phyloP scores from a whole-genome alignment of 1,139 yeast genomes.

The Lodderomyces elongisporus region DNA sequence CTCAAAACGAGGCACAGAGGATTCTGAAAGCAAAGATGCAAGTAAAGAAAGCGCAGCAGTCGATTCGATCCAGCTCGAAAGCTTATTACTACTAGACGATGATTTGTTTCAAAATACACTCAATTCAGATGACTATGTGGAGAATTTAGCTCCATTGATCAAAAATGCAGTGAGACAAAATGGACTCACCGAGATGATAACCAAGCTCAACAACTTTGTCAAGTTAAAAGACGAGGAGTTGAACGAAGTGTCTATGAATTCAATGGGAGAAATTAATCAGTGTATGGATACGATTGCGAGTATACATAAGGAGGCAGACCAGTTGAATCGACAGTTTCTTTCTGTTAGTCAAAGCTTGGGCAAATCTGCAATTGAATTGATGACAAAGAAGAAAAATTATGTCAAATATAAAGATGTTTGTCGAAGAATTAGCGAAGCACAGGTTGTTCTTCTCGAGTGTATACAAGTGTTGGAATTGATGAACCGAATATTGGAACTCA shows the following conservation, averaged over 20 bases:
- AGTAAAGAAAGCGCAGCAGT: too few species aligned
- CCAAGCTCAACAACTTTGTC: conserved; percentile 53
- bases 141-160: conserved; percentile 76
- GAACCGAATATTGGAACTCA: conserved; percentile 78
- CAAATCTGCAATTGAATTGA: conserved; percentile 59
- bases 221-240: conserved; percentile 60
- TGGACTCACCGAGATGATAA: conserved; percentile 53
- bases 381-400: conserved; percentile 51
- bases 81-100: conserved; percentile 39
- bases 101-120: conserved; percentile 47
- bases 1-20: too few species aligned
- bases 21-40: too few species aligned
- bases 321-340: conserved; percentile 48
- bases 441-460: conserved; percentile 58
- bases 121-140: conserved; percentile 67
- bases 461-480: conserved; percentile 81
- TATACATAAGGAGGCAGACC: conserved; percentile 51
- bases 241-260: conserved; percentile 54
- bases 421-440: conserved; percentile 59
- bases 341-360: conserved; percentile 51
- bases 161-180: conserved; percentile 58
- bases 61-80: conserved; percentile 39
- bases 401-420: conserved; percentile 55
- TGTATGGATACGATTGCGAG: conserved; percentile 53
- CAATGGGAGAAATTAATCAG: conserved; percentile 54